Evolutionary conservation across 495 filamentous ascomycete genomes (phyloP).

Genomic region (Pyrenopolyporus hunteri): DNA sequence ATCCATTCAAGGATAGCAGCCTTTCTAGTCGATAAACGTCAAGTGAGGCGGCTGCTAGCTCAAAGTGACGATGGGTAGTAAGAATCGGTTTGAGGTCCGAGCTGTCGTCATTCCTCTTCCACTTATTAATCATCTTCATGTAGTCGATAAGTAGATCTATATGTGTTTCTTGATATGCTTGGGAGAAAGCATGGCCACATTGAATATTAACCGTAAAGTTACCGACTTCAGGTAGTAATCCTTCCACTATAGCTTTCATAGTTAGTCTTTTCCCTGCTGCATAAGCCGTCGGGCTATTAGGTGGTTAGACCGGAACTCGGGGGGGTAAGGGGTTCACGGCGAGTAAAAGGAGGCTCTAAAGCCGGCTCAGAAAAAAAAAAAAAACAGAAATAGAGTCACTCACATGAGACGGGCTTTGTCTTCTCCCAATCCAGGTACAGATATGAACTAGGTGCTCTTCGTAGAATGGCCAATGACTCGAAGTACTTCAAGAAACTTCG

Average conservation of each 20-base stretch:
- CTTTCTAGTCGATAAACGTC: constrained; percentile 28
- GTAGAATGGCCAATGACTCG: constrained; percentile 36
- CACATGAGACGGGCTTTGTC: constrained; percentile 9
- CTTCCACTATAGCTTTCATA: constrained; percentile 21
- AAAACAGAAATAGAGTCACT: background rate
- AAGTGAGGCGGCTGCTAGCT: constrained; percentile 33
- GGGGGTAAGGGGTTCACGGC: background rate
- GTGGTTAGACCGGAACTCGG: background rate
- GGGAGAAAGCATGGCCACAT: constrained; percentile 3
- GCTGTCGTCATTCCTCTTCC: background rate
- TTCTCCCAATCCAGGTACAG: constrained; percentile 28
- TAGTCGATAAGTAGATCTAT: constrained; percentile 27
- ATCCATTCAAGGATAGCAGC: constrained; percentile 8
- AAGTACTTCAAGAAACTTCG: constrained; percentile 31
- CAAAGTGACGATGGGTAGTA: constrained; percentile 8
- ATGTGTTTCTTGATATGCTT: constrained; percentile 28
- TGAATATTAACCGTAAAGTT: constrained; percentile 38
- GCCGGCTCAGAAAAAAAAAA: background rate
- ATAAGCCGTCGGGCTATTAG: no score
- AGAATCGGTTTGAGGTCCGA: background rate
- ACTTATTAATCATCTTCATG: constrained; percentile 5
- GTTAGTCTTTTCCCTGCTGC: background rate
- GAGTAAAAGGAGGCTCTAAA: background rate
- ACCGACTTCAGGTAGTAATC: constrained; percentile 32
- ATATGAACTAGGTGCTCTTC: constrained; percentile 35